Percentiles rank a stretch among this genome's conserved stretches.
Conservation (phyloP, 352 stramenopile species). For the Phytophthora citrophthora region DNA sequence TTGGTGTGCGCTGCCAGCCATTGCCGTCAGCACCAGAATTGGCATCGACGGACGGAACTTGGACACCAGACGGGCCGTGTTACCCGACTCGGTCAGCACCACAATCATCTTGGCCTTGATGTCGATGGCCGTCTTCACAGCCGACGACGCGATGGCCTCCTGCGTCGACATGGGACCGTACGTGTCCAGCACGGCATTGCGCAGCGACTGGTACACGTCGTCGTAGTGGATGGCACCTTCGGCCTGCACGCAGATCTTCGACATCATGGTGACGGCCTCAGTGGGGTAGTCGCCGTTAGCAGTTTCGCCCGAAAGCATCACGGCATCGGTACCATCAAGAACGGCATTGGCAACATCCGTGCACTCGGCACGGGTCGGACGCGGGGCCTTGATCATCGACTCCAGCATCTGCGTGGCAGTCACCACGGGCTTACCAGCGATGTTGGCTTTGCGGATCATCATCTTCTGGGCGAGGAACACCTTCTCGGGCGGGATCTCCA, state of each 20-base stretch:
- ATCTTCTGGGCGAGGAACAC: not conserved
- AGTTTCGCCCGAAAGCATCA: not conserved
- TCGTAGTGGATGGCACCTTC: not conserved
- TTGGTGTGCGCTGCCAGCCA: conserved; percentile 49
- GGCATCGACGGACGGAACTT: conserved; percentile 93
- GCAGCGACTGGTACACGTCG: not conserved
- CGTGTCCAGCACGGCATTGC: conserved; percentile 58
- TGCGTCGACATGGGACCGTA: conserved; percentile 66
- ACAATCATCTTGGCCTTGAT: conserved; percentile 61
- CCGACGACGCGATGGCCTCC: conserved; percentile 95
- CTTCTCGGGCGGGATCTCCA: conserved; percentile 92
- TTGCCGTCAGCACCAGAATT: not conserved
- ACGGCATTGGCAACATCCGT: not conserved
- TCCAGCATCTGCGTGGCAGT: conserved; percentile 1
- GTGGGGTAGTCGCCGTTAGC: not conserved
- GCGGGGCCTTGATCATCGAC: not conserved
- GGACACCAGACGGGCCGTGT: conserved; percentile 91
- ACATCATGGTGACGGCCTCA: not conserved
- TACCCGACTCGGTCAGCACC: conserved; percentile 94
- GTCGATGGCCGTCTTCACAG: conserved; percentile 97
- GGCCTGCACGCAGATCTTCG: not conserved
- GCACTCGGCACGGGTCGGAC: not conserved
- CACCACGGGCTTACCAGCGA: not conserved
- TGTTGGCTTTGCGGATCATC: not conserved
- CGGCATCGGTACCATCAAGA: not conserved